Evolutionary conservation across 1,284 basidiomycete genomes (phyloP).

Genomic region (Omphalotus olearius): DNA sequence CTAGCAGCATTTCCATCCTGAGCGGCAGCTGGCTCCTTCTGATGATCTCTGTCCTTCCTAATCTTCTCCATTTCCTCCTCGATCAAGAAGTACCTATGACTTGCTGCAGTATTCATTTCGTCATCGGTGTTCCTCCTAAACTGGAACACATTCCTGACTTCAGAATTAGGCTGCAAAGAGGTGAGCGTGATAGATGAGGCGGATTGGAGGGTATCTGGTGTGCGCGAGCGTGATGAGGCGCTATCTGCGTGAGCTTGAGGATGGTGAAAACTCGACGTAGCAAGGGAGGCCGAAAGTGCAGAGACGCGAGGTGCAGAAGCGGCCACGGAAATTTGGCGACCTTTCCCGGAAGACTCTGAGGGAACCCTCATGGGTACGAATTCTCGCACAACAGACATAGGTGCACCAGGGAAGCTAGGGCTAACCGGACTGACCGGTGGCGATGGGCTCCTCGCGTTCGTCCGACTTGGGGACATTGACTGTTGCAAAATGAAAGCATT

Average conservation of each 20-base stretch:
- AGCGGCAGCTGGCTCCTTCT: constrained; percentile 16
- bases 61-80: constrained; percentile 52
- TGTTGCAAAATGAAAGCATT: constrained; percentile 14
- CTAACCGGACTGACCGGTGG: constrained; percentile 9
- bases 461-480: constrained; percentile 5
- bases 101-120: constrained; percentile 58
- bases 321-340: constrained; percentile 27
- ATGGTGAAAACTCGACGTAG: constrained; percentile 55
- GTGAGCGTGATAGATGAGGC: constrained; percentile 33
- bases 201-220: constrained; percentile 19
- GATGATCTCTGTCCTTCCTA: constrained; percentile 21
- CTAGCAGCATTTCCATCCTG: constrained; percentile 19
- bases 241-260: constrained; percentile 26
- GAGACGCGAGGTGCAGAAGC: constrained; percentile 41
- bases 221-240: constrained; percentile 25
- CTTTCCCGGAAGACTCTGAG: constrained; percentile 30
- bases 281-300: constrained; percentile 67
- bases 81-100: constrained; percentile 59
- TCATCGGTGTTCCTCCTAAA: constrained; percentile 60
- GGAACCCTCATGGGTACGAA: constrained; percentile 44
- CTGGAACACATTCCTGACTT: constrained; percentile 33
- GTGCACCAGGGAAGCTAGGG: constrained; percentile 22
- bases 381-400: constrained; percentile 34
- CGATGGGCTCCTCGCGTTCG: constrained; percentile 4
- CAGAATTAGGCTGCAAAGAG: constrained; percentile 24